Base-by-base conservation (phyloP, 2,329 filamentous ascomycete species). In the Colletotrichum simmondsii region DNA sequence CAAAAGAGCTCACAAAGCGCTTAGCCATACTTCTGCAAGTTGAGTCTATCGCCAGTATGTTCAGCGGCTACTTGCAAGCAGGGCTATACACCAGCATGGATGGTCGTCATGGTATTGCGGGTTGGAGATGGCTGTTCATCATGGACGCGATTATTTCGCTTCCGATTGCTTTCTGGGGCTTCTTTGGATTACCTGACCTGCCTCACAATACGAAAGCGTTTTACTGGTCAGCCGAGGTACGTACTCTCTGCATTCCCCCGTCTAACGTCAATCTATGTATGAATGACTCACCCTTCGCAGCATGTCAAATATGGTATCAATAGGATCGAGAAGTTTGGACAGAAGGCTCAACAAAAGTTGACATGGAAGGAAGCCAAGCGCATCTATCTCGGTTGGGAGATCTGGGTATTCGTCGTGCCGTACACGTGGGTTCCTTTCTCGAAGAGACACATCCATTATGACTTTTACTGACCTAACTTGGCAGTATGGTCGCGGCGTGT, bases 21-120 rank as follows among this genome's bases (percentile, higher is more conserved):
- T 81, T 84, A 0, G 84, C 83, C 65, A 83, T 87, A 54, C 85
- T 87, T 75, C 82, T 86, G 65, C 83, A 88, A 1, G 86, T 85
- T 22, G 86, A 87, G 16, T 87, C 85, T 4, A 81, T 89, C 0
- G 88, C 87, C 0, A 81, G 82, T 22, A 89, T 90, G 86, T 87
- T 90, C 65, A 87, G 86, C n/a, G 88, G 88, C 1, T 90, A 89
- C 71, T 81, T 90, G 0, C 87, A 89, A 79, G 85, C 88, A 1
- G 88, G 86, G 0, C 85, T 87, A 0, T 89, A 90, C 76, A 77
- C 74, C 16, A 77, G 78, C 22, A 76, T 84, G 65, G 77, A 83
- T 14, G 81, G 81, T 2, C 74, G 70, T 6, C 66, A 77, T 12
- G 81, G 81, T 0, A 73, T 80, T n/a, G 77, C 80, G 0, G 83